Percentiles rank a stretch among this genome's conserved stretches.
These are phyloP conservation scores for Schizochytrium sp. DNA, from an alignment of 108 stramenopile genomes.

Conservation along the genomic window DNA sequence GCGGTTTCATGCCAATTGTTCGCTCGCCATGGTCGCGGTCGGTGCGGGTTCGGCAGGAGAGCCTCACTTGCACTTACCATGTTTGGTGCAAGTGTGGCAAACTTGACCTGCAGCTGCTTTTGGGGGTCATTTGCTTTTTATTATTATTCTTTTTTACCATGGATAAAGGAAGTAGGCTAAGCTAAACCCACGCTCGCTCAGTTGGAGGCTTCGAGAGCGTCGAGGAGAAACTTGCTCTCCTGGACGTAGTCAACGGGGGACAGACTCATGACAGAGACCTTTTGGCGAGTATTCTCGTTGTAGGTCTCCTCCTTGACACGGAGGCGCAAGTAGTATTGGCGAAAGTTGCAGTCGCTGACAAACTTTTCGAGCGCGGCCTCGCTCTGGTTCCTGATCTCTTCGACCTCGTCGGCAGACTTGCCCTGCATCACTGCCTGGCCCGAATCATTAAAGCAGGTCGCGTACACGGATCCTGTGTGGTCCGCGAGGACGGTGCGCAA, in stretches of 20 bases:
- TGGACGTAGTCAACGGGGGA: constrained; percentile 26
- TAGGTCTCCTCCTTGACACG: constrained; percentile 46
- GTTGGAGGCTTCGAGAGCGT: constrained; percentile 35
- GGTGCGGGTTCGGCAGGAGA: too few species aligned
- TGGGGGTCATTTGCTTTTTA: too few species aligned
- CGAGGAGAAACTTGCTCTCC: constrained; percentile 32
- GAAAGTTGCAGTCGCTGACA: not conserved
- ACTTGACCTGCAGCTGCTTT: too few species aligned
- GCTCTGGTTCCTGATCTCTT: constrained; percentile 10
- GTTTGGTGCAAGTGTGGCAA: too few species aligned
- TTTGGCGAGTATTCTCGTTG: constrained; percentile 40
- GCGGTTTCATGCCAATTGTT: too few species aligned
- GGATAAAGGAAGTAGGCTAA: not conserved
- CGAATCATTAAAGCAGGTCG: constrained; percentile 42
- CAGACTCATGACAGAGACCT: constrained; percentile 33
- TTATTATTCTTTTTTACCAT: not conserved
- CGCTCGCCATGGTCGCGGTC: too few species aligned
- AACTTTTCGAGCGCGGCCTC: constrained; percentile 34
- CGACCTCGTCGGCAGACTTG: constrained; percentile 37
- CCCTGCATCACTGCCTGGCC: constrained; percentile 24
- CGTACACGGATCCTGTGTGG: constrained; percentile 32
- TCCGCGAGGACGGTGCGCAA: constrained; percentile 34
- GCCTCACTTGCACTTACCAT: too few species aligned
- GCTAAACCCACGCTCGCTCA: not conserved
- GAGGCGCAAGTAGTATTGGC: constrained; percentile 19